These are phyloP conservation scores for Juglanconis juglandina DNA, from an alignment of 2,329 filamentous ascomycete species.

Conservation along the genomic window DNA sequence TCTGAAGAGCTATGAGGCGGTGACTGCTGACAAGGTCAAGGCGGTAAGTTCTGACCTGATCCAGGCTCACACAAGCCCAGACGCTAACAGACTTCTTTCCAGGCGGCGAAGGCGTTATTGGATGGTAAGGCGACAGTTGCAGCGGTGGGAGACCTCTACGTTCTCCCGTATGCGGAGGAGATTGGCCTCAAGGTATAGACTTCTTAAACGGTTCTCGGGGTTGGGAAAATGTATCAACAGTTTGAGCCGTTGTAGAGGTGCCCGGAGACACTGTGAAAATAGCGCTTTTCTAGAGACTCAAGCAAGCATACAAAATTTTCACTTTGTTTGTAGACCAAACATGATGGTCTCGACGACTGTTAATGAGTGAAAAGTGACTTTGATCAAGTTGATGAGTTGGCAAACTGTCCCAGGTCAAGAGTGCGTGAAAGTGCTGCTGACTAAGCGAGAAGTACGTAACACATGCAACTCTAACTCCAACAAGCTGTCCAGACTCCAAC, in stretches of 20 bases:
- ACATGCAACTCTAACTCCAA: not conserved
- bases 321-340: not conserved
- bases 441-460: not conserved
- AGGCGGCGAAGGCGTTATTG: conserved; percentile 86
- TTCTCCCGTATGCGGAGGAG: conserved; percentile 89
- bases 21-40: conserved; percentile 82
- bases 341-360: not conserved
- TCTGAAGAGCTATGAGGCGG: conserved; percentile 73
- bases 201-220: conserved; percentile 20
- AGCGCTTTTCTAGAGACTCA: conserved; percentile 38
- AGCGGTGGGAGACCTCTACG: conserved; percentile 85
- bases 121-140: conserved; percentile 86
- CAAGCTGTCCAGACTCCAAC: conserved; percentile 23
- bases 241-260: conserved; percentile 36
- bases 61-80: not conserved
- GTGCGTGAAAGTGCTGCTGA: not conserved
- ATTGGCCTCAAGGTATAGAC: conserved; percentile 89
- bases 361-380: too few relatives aligned
- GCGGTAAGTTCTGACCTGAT: conserved; percentile 54
- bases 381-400: too few relatives aligned
- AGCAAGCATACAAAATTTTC: conserved; percentile 18
- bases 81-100: conserved; percentile 28
- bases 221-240: conserved; percentile 40
- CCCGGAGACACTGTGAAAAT: conserved; percentile 43
- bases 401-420: too few relatives aligned